Evolutionary conservation across 2,329 filamentous ascomycete genomes (phyloP), one percentile per base, ranked within the genome.

Genomic region (Fusarium abutilonis): DNA sequence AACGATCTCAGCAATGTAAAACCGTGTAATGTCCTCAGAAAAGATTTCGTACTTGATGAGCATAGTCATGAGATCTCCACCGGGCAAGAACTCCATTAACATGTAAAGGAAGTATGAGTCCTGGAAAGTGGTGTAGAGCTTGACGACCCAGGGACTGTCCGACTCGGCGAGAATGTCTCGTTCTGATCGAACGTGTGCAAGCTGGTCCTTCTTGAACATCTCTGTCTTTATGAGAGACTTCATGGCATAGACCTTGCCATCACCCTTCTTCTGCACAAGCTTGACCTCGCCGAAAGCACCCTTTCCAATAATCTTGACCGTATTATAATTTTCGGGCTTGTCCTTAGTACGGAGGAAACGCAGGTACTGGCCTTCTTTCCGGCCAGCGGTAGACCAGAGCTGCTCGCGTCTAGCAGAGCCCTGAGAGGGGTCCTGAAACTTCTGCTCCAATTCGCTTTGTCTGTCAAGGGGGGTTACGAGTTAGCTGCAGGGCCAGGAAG

Each of bases 31-130:
- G 69, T 99, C 95, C 76, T 98, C 94, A 0, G 93, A 96, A 77
- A 99, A 99, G 76, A 99, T 97, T 76, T 99, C 95, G 74, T 99
- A 99, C 83, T 98, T 99, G 82, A 99, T 99, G 69, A 99, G 83
- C 95, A 99, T 99, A 4, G 95, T 99, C 95, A 99, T 99, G 76
- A 99, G 78, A 80, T 99, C 95, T 77, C 95, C 95, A 77, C 95
- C 95, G 8, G 95, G 95, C 76, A 99, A 85, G 79, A 98, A 99
- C 79, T 99, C 95, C 95, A 99, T 99, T 60, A 99, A 83, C 89
- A 99, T 95, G 82, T 99, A 99, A 32, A 99, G 82, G 80, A 97
- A 99, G 67, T 95, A 94, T 41, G 86, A 85, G 75, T 99, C 95
- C 78, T 99, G 95, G 83, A 99, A 99, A 1, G 95, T 98, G 11